Conservation (phyloP, 495 filamentous ascomycete species). For the Stereocaulon alpinum region DNA sequence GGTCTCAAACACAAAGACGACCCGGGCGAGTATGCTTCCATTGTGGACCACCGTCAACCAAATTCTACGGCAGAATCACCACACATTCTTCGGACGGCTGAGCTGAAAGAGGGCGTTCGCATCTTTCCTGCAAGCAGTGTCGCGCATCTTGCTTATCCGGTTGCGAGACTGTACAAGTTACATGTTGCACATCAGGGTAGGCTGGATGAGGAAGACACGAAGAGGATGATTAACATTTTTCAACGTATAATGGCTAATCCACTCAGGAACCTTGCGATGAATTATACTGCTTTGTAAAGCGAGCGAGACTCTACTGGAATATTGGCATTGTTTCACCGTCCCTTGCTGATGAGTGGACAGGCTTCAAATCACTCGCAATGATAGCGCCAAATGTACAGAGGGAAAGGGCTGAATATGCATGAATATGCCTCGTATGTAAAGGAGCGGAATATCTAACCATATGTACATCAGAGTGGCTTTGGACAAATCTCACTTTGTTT, state of each 20-base stretch:
- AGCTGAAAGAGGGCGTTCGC: neutral
- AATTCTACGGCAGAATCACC: neutral
- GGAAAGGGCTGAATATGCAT: too few species aligned
- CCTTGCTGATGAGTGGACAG: too few species aligned
- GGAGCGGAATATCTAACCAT: too few species aligned
- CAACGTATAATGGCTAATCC: neutral
- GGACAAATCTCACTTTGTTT: too few species aligned
- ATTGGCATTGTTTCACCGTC: too few species aligned
- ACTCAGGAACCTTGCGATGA: neutral
- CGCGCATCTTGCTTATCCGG: conserved; percentile 18
- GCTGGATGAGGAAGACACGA: neutral
- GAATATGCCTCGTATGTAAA: too few species aligned
- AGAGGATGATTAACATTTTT: neutral
- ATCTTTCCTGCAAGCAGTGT: conserved; percentile 2
- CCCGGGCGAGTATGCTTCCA: conserved; percentile 17
- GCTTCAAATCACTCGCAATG: too few species aligned
- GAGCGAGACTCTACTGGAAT: too few species aligned
- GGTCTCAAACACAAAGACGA: conserved; percentile 15
- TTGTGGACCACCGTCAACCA: conserved; percentile 14
- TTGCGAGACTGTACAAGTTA: conserved; percentile 14
- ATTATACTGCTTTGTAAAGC: too few species aligned
- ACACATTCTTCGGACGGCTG: neutral
- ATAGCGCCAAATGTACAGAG: too few species aligned
- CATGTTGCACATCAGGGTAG: conserved; percentile 11
- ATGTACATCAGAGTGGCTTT: too few species aligned